Conservation (phyloP, 345 rosid species). For the Triadica sebifera region DNA sequence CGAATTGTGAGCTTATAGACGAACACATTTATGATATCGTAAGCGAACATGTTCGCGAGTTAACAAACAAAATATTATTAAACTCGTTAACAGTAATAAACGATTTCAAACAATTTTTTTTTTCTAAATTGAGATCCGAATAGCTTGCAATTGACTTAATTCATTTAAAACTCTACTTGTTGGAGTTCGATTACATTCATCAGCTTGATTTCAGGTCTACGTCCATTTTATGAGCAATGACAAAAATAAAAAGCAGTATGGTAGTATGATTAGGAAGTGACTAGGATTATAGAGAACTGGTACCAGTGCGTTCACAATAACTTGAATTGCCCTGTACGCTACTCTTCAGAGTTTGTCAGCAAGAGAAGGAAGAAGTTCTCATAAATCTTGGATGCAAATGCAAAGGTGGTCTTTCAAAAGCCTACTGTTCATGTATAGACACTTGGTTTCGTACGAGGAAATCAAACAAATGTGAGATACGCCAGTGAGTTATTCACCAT, state of each 20-base stretch:
- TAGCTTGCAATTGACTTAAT: too few relatives aligned
- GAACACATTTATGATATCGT: too few relatives aligned
- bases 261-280: neutral
- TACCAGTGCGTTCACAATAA: neutral
- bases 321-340: slow-evolving; percentile 9
- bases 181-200: neutral
- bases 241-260: neutral
- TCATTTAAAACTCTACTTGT: too few relatives aligned
- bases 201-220: neutral
- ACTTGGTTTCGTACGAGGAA: slow-evolving; percentile 85
- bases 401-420: slow-evolving; percentile 77
- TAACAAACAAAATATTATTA: too few relatives aligned
- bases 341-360: slow-evolving; percentile 69
- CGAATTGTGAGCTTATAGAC: too few relatives aligned
- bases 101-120: too few relatives aligned
- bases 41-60: too few relatives aligned
- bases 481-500: slow-evolving; percentile 56
- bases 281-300: neutral
- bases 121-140: too few relatives aligned
- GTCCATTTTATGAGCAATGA: neutral
- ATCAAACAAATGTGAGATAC: slow-evolving; percentile 84
- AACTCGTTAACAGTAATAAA: too few relatives aligned
- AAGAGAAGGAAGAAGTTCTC: slow-evolving; percentile 76
- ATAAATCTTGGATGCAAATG: slow-evolving; percentile 87
- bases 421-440: slow-evolving; percentile 78